phyloP scores from a whole-genome alignment of 2,329 filamentous ascomycete genomes.

The Didymella exigua region DNA sequence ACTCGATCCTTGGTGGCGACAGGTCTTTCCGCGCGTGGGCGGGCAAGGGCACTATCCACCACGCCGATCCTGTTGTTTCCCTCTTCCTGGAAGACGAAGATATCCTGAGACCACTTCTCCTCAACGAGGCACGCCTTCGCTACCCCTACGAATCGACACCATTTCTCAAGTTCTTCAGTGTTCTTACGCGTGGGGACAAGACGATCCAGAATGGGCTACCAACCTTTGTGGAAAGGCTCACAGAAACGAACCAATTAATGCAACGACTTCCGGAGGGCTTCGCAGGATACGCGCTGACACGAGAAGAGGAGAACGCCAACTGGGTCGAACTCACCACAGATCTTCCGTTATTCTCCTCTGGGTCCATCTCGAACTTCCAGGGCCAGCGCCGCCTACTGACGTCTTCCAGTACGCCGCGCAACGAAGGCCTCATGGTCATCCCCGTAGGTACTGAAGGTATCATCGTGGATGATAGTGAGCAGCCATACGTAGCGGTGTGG shows the following conservation, averaged over 20 bases:
- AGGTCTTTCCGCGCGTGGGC: constrained; percentile 45
- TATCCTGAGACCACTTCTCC: constrained; percentile 61
- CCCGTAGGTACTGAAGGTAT: constrained; percentile 69
- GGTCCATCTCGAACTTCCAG: constrained; percentile 22
- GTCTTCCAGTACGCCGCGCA: constrained; percentile 12
- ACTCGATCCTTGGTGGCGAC: constrained; percentile 66
- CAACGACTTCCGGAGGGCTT: constrained; percentile 76
- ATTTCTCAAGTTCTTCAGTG: constrained; percentile 73
- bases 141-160: constrained; percentile 87
- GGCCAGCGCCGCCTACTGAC: constrained; percentile 34
- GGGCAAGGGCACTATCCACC: constrained; percentile 23
- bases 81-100: constrained; percentile 62
- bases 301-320: constrained; percentile 86
- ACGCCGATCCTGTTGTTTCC: constrained; percentile 49
- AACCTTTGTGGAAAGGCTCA: constrained; percentile 65
- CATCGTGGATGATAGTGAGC: constrained; percentile 75
- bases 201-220: constrained; percentile 56
- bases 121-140: constrained; percentile 72
- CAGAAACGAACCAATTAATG: constrained; percentile 75
- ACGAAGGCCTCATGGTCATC: constrained; percentile 62
- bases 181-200: constrained; percentile 59
- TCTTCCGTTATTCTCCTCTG: constrained; percentile 65
- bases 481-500: constrained; percentile 76
- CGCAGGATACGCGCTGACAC: constrained; percentile 74
- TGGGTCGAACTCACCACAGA: constrained; percentile 71